phyloP scores from a whole-genome alignment of 2,329 filamentous ascomycete species.

The Hypoxylon sp. region DNA sequence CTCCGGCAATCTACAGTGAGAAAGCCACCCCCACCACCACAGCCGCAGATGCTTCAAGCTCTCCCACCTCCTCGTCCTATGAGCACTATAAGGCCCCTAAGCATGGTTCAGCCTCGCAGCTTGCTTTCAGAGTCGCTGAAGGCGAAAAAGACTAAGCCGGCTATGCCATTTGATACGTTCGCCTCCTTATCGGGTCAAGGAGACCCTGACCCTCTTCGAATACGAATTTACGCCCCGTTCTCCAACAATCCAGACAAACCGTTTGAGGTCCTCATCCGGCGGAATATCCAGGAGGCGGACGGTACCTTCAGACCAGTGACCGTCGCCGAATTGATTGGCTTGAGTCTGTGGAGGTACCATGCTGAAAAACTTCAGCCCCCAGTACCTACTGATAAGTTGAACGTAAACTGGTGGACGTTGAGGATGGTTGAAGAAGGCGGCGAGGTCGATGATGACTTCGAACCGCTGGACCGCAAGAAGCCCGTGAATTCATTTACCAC shows the following conservation, averaged over 20 bases:
- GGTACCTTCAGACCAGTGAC: constrained; percentile 74
- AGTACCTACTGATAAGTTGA: constrained; percentile 75
- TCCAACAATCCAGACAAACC: constrained; percentile 75
- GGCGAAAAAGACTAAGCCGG: constrained; percentile 77
- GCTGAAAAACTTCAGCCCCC: constrained; percentile 81
- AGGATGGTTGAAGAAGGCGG: constrained; percentile 88
- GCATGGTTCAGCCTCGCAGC: constrained; percentile 78
- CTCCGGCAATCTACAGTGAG: constrained; percentile 74
- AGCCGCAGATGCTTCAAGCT: constrained; percentile 72
- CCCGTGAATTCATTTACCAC: constrained; percentile 84
- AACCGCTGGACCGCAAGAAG: constrained; percentile 80
- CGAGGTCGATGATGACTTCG: constrained; percentile 88
- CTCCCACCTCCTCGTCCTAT: constrained; percentile 80
- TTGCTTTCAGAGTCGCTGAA: constrained; percentile 80
- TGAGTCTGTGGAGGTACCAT: constrained; percentile 82
- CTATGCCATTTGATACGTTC: constrained; percentile 82
- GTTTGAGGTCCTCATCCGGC: constrained; percentile 79
- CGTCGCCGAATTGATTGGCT: constrained; percentile 85
- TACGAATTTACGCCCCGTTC: constrained; percentile 84
- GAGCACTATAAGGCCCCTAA: constrained; percentile 74
- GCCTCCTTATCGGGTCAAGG: constrained; percentile 83
- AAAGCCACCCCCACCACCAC: constrained; percentile 70
- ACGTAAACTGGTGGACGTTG: constrained; percentile 86
- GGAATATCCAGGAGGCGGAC: constrained; percentile 77
- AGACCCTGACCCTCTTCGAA: constrained; percentile 80